Base-by-base conservation (phyloP, 176 grass and related monocot genomes). In the Luzula sylvatica region DNA sequence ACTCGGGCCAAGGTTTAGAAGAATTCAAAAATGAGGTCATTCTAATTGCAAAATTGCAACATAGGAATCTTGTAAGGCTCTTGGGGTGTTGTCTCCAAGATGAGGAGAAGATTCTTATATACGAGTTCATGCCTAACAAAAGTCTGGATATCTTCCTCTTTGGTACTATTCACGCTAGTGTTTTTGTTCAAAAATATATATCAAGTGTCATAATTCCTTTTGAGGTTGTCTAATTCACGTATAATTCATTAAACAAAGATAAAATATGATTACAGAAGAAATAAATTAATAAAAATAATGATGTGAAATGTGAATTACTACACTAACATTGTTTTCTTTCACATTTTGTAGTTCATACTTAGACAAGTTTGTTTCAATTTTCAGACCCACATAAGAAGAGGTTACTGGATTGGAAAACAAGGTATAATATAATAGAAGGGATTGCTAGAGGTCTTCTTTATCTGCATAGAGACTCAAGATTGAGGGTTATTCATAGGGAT, bases 21-120 rank as follows among this genome's bases (percentile, higher is more conserved):
- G 57, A 61, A 61, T 61, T 61, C 23, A 61, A 61, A 46, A 61
- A 61, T 46, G 57, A 61, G 44, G 57, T 61, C 39, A 46, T 61
- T 26, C 57, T 61, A 0, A 61, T 61, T 61, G 57, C 40, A 41
- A 61, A 61, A 46, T 61, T 61, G 14, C 57, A 61, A 9, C 57
- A 61, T 14, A 61, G 57, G 13, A 61, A 61, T 14, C 57, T 61
- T 46, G 57, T 61, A 3, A 61, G 21, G 25, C 58, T 61, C n/a
- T 45, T 61, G 41, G 58, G 40, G 17, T 61, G 58, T 3, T 61
- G 58, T 25, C 30, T 46, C 21, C 38, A 46, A 61, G 38, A 61
- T 61, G 41, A 61, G 44, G 58, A 61, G 58, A 46, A 61, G 58
- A 44, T 61, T 61, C 58, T 61, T 14, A 61, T 61, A 39, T 61